Conservation (phyloP, 78 protist genomes). For the Cavenderia fasciculata region DNA sequence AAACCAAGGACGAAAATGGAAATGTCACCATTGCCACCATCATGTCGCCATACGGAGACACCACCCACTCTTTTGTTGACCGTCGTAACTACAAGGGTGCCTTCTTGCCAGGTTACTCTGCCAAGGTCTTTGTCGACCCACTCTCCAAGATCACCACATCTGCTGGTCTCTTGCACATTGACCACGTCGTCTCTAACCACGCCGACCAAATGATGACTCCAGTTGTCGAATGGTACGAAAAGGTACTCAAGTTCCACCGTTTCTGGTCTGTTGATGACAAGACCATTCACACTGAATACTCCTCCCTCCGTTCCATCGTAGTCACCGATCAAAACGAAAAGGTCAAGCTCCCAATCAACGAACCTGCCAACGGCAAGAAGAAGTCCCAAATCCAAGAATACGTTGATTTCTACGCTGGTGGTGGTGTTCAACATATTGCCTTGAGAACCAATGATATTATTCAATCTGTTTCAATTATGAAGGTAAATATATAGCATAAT, state of each 20-base stretch:
- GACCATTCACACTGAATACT: conserved; percentile 93
- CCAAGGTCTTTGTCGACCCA: conserved; percentile 62
- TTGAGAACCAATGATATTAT: conserved; percentile 83
- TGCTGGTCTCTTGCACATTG: conserved; percentile 67
- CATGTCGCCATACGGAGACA: conserved; percentile 86
- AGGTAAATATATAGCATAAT: neutral
- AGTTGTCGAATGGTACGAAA: conserved; percentile 88
- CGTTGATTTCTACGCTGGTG: conserved; percentile 94
- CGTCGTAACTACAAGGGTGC: conserved; percentile 82
- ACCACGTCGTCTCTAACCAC: conserved; percentile 91
- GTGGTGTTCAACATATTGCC: conserved; percentile 97
- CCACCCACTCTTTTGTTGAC: conserved; percentile 91
- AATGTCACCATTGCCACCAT: conserved; percentile 87
- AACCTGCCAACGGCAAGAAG: conserved; percentile 93
- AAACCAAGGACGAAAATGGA: conserved; percentile 88
- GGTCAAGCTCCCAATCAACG: conserved; percentile 92
- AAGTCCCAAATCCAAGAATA: conserved; percentile 91
- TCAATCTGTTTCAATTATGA: conserved; percentile 49
- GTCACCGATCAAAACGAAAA: conserved; percentile 81
- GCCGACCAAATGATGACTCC: conserved; percentile 88
- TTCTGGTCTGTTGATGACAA: conserved; percentile 96
- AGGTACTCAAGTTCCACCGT: conserved; percentile 88
- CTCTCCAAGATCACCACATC: conserved; percentile 24
- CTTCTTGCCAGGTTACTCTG: conserved; percentile 86
- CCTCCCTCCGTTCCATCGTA: conserved; percentile 90